Conservation (phyloP, 1,284 basidiomycete genomes). For the Moesziomyces sp. region DNA sequence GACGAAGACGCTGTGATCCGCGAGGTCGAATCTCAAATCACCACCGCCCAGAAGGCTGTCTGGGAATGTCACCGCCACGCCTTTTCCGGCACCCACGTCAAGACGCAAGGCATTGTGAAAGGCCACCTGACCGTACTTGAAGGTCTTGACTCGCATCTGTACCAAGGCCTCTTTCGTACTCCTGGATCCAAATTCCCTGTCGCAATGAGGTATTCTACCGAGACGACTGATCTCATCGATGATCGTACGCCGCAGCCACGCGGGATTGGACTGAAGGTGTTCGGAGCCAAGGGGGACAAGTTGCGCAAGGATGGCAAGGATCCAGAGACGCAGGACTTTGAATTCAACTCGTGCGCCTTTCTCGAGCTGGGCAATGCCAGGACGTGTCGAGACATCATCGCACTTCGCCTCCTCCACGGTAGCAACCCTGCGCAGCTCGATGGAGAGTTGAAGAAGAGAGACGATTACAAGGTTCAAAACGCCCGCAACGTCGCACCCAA, state of each 20-base stretch:
- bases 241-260: constrained; percentile 59
- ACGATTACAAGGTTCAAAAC: constrained; percentile 55
- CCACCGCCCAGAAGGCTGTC: constrained; percentile 41
- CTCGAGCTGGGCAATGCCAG: constrained; percentile 45
- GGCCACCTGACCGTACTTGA: constrained; percentile 48
- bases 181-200: constrained; percentile 45
- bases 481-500: constrained; percentile 51
- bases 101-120: constrained; percentile 53
- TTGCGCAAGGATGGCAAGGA: constrained; percentile 40
- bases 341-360: constrained; percentile 53
- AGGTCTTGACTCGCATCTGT: constrained; percentile 53
- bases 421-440: constrained; percentile 32
- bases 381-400: constrained; percentile 41
- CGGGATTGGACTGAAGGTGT: constrained; percentile 60
- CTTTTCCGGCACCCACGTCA: constrained; percentile 50
- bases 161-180: constrained; percentile 54
- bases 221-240: constrained; percentile 52
- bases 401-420: constrained; percentile 45
- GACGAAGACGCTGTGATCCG: constrained; percentile 53
- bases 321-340: constrained; percentile 58
- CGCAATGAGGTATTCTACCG: constrained; percentile 50
- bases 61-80: constrained; percentile 41
- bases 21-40: constrained; percentile 55
- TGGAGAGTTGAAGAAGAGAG: constrained; percentile 43
- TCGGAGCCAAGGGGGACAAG: constrained; percentile 46